phyloP scores from a whole-genome alignment of 1,139 yeast genomes.

The Taiozyma sp. region DNA sequence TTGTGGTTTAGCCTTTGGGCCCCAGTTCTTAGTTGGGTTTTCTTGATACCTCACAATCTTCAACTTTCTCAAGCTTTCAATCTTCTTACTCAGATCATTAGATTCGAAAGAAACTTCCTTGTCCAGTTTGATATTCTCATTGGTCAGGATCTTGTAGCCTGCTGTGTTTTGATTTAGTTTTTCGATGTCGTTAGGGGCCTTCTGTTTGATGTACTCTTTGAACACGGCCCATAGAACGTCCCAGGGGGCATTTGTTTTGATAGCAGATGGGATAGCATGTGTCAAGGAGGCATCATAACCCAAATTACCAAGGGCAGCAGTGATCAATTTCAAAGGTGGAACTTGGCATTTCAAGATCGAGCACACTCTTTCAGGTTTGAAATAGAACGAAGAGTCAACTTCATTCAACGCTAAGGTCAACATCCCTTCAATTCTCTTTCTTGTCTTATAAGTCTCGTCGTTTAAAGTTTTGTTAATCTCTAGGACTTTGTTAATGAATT shows the following conservation, averaged over 20 bases:
- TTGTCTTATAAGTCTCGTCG: conserved; percentile 61
- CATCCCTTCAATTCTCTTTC: conserved; percentile 88
- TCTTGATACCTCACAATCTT: conserved; percentile 85
- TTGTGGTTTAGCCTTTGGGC: conserved; percentile 78
- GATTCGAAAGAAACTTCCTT: conserved; percentile 42
- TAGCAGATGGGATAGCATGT: conserved; percentile 80
- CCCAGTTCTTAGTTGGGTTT: conserved; percentile 94
- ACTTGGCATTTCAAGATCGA: conserved; percentile 77
- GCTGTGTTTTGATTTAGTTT: conserved; percentile 48
- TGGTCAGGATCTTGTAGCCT: conserved; percentile 57
- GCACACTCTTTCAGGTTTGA: conserved; percentile 72
- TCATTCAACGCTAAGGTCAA: conserved; percentile 75
- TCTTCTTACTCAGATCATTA: conserved; percentile 49
- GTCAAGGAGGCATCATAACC: conserved; percentile 81
- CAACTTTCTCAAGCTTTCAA: conserved; percentile 60
- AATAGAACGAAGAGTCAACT: conserved; percentile 68
- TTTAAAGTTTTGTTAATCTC: conserved; percentile 46
- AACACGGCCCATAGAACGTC: conserved; percentile 66
- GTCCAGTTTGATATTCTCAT: conserved; percentile 28
- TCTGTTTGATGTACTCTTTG: conserved; percentile 55
- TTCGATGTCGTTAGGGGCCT: conserved; percentile 34
- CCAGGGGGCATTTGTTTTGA: conserved; percentile 91
- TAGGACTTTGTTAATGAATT: conserved; percentile 60
- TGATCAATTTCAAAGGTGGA: conserved; percentile 67
- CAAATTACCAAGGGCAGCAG: conserved; percentile 79